Evolutionary conservation across 2,329 filamentous ascomycete genomes (phyloP), one percentile per base, ranked within the genome.

Genomic region (Penicillium janthinellum): DNA sequence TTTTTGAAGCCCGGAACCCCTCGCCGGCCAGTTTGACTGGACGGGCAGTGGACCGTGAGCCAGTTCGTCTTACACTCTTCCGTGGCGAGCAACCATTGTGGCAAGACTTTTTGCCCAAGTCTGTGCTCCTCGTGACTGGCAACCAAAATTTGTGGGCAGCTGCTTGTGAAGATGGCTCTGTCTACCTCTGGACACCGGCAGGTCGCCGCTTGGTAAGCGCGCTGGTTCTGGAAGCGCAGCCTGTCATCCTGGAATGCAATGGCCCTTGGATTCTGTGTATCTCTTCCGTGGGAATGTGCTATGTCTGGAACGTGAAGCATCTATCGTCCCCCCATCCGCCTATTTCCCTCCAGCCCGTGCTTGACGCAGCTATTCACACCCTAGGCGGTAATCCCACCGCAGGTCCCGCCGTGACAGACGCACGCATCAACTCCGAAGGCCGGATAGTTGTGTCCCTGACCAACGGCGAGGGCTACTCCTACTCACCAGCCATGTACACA

Each of bases 381-480:
- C 84, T 97, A 56, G 89, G 90, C 56, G 86, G 87, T 7, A 91
- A 96, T 70, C 85, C 92, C 3, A 93, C 90, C 10, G 84, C 86
- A 3, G 91, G 86, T 0, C 94, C 95, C 0, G 90, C 92, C 12
- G 86, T 99, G 38, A 96, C 95, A 4, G 95, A 94, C 53, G 95
- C 93, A 2, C 89, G 95, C 48, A 83, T 99, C 55, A 99, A 97
- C 74, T 92, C 91, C 0, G 88, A 88, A 56, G 96, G 95, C 1
- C 85, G 92, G 47, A 85, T 98, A 20, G 83, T 98, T 25, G 86
- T 98, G n/a, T 95, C 92, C 0, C 83, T 99, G 60, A 95, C 90
- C 25, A 98, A 97, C 68, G 95, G 95, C 20, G 94, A 99, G 69
- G 95, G 95, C 1, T 99, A 92, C 77, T 88, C 88, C 55, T 99